A percentile compares a stretch with the other conserved stretches of the same genome.
Conservation (phyloP, 768 basidiomycete genomes). For the Phlegmacium glaucopus region DNA sequence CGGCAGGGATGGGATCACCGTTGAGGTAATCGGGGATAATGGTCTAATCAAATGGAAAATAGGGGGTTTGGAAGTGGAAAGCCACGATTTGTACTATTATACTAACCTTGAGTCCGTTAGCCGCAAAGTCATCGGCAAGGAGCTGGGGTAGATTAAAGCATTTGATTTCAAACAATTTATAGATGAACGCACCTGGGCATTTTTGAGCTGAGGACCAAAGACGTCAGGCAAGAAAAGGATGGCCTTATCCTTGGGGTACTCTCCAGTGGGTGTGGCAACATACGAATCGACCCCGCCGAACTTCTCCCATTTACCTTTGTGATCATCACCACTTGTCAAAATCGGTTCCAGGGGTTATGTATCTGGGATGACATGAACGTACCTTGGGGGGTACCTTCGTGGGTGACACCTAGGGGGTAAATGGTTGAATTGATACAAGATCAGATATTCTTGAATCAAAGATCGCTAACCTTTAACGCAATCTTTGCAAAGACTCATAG, state of each 20-base stretch:
- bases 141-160: conserved; percentile 23
- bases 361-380: not conserved
- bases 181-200: conserved; percentile 37
- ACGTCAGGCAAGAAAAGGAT: conserved; percentile 52
- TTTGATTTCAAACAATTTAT: not conserved
- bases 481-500: conserved; percentile 52
- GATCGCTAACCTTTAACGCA: conserved; percentile 45
- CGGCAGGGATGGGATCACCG: conserved; percentile 36
- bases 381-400: conserved; percentile 48
- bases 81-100: too few relatives aligned
- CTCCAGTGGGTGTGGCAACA: conserved; percentile 46
- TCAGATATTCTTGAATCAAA: not conserved
- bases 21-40: conserved; percentile 39
- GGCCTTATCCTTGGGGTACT: conserved; percentile 54
- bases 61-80: not conserved
- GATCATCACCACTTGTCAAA: not conserved
- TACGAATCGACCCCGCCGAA: conserved; percentile 50
- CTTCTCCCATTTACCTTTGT: conserved; percentile 42
- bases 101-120: conserved; percentile 42
- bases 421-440: not conserved
- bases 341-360: not conserved
- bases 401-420: conserved; percentile 38
- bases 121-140: conserved; percentile 39
- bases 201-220: conserved; percentile 47
- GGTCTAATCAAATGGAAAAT: conserved; percentile 21